Base-by-base conservation (phyloP, 495 filamentous ascomycete species). In the Penicillium mononematosum region DNA sequence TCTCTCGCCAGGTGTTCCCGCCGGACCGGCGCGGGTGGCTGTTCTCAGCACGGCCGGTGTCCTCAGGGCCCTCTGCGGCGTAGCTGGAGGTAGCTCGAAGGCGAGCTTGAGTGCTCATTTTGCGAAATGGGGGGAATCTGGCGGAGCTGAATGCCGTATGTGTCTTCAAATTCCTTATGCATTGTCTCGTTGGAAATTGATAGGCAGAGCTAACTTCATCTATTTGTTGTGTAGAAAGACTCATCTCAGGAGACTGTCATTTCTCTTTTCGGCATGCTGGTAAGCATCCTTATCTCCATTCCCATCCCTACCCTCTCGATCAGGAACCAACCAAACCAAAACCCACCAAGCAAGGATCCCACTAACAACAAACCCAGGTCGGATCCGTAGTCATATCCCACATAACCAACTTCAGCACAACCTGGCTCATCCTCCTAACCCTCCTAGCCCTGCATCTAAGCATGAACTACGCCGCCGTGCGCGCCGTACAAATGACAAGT, bases 231-330 rank as follows among this genome's bases (percentile, higher is more conserved):
- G 48, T 49, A 87, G 80, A 87, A 98, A 84, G 93, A 98, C 66
- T 93, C 92, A 22, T 93, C 89, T 58, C 93, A 98, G 76, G 93
- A 98, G 74, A 98, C 93, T 0, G 81, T 97, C 38, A 92, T 98
- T 51, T 93, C 90, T 3, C 79, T 98, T 39, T 36, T 96, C 39
- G 93, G 93, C 1, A 94, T 96, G 91, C 78, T 96, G 55, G 85
- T 88, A 73, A 68, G 82, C 67, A 34, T 34, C 31, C 29, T n/a
- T 45, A 39, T 17, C 36, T 4, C 0, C 16, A 39, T n/a, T 31
- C 53, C 48, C 34, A 29, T 53, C n/a, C 27, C 5, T 32, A 1
- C 5, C 2, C 22, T 32, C 45, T 22, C 39, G 17, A 34, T 10
- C 5, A 32, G 39, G 14, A 22, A 3, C 19, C 31, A 55, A 27